A percentile compares a stretch with the other conserved stretches of the same genome.
phyloP scores from a whole-genome alignment of 768 basidiomycete species.

The Pleurotus platypus region DNA sequence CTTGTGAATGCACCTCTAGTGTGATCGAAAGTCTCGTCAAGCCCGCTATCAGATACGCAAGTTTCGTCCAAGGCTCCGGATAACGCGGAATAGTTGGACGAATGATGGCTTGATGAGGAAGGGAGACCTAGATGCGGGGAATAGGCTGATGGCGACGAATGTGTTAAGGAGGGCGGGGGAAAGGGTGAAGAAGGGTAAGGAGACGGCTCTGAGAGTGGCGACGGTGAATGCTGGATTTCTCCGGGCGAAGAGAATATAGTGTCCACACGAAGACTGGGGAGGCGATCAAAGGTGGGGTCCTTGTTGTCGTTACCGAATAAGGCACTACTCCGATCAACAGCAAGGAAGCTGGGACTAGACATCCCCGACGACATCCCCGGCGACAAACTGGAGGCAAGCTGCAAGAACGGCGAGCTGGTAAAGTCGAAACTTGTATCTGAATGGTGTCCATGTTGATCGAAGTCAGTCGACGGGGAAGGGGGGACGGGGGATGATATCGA shows the following conservation, averaged over 20 bases:
- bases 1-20: background rate
- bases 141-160: conserved; percentile 5
- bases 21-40: background rate
- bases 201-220: conserved; percentile 2
- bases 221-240: conserved; percentile 2
- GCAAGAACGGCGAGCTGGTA: background rate
- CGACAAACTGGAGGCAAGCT: background rate
- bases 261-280: conserved; percentile 5
- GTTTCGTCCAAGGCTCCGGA: conserved; percentile 3
- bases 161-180: background rate
- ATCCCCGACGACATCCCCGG: background rate
- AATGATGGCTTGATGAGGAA: background rate
- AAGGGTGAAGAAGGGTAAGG: conserved; percentile 1
- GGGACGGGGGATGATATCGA: conserved; percentile 1
- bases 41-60: background rate
- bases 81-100: conserved; percentile 1
- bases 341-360: conserved; percentile 2
- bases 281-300: conserved; percentile 1
- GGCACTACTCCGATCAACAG: conserved; percentile 1
- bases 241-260: conserved; percentile 4
- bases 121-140: background rate
- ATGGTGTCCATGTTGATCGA: background rate
- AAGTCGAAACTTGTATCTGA: background rate
- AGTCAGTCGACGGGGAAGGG: background rate
- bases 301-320: conserved; percentile 5